phyloP scores from a whole-genome alignment of 345 rosid genomes.

The Corymbia maculata region DNA sequence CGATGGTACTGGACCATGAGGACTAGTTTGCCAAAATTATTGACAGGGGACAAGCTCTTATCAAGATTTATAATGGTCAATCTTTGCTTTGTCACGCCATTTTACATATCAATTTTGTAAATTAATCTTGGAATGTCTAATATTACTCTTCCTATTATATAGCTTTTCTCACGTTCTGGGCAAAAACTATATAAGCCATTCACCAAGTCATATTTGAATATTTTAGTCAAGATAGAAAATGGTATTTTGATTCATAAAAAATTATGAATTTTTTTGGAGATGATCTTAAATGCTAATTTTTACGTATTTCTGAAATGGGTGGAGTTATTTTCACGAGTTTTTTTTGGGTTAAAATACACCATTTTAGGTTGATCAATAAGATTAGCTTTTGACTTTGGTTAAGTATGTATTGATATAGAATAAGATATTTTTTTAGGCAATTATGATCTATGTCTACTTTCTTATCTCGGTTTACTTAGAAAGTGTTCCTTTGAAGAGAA shows the following conservation, averaged over 20 bases:
- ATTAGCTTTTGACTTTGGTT: not conserved
- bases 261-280: not conserved
- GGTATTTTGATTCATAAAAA: not conserved
- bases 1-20: not conserved
- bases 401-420: not conserved
- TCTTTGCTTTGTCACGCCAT: not conserved
- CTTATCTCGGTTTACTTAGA: not conserved
- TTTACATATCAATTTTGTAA: not conserved
- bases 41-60: not conserved
- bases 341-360: not conserved
- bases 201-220: no score
- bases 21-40: not conserved
- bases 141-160: not conserved
- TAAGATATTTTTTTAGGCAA: not conserved
- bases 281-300: not conserved
- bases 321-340: not conserved
- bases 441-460: not conserved
- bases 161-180: not conserved
- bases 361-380: not conserved
- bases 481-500: not conserved
- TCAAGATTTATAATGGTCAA: not conserved
- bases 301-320: not conserved
- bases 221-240: accelerated
- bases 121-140: not conserved
- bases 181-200: not conserved